Conservation (phyloP, 495 filamentous ascomycete species). For the Barbatosphaeria neglecta region DNA sequence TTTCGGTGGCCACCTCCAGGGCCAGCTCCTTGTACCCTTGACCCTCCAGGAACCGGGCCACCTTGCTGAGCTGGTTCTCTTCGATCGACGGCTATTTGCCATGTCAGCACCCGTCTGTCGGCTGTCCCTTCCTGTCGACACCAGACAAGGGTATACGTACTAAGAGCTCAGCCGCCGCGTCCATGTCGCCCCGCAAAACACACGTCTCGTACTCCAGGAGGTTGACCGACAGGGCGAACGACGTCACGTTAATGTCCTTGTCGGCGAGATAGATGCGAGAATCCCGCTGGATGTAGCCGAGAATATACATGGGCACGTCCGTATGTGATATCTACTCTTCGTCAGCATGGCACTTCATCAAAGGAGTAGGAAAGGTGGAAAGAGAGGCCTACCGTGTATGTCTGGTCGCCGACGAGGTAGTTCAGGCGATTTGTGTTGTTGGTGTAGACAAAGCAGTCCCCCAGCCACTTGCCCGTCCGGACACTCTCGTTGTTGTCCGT, state of each 20-base stretch:
- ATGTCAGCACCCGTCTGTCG: background rate
- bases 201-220: constrained; percentile 97
- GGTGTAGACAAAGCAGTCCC: constrained; percentile 98
- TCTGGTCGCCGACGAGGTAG: constrained; percentile 96
- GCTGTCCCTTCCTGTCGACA: background rate
- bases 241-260: constrained; percentile 85
- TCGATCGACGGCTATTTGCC: background rate
- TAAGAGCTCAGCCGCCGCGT: constrained; percentile 76
- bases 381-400: constrained; percentile 53
- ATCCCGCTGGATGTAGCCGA: constrained; percentile 91
- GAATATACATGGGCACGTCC: constrained; percentile 85
- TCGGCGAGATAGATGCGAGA: constrained; percentile 86
- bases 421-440: constrained; percentile 94
- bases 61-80: constrained; percentile 86
- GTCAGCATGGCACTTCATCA: background rate
- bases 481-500: constrained; percentile 92
- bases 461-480: constrained; percentile 94
- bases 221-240: constrained; percentile 82
- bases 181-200: constrained; percentile 90
- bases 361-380: too few species aligned
- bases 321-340: constrained; percentile 84
- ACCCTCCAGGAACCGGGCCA: constrained; percentile 94
- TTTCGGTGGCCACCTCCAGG: constrained; percentile 89
- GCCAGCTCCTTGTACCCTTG: constrained; percentile 94
- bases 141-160: constrained; percentile 50